Base-by-base conservation (phyloP, 176 grass and related monocot species). In the Hyparrhenia diplandra region DNA sequence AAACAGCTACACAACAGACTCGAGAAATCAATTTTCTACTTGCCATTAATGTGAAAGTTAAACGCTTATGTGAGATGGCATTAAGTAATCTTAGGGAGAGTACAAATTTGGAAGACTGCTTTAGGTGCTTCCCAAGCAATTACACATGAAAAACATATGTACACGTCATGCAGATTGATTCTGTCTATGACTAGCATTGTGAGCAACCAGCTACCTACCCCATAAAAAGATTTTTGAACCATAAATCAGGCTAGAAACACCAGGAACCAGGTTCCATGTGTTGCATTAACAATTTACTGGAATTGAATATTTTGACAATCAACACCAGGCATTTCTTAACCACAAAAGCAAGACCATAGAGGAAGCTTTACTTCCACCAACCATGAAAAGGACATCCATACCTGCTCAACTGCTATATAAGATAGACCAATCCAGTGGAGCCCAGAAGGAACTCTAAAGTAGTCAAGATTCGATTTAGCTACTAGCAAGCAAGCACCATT, bases 321-420 rank as follows among this genome's bases (percentile, higher is more conserved):
- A 8, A 67, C 16, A 25, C 40, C 8, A 75, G 10, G 41, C 35
- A 88, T 68, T 74, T 69, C 37, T 69, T 13, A 31, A 81, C 36
- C 76, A 81, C 7, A 23, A 74, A 68, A 75, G 18, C 54, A 52
- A 83, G 18, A 45, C 1, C 34, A 78, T 10, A 24, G 28, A 27
- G 20, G 60, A 73, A 75, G 27, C 13, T 57, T 81, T 71, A 71
- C 21, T 49, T 67, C 40, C 52, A 37, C 79, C 82, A 69, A 80
- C 69, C 10, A 67, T 69, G 61, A 88, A 84, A 66, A 74, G 2
- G 36, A 74, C 73, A 41, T 5, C 1, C 67, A 72, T 55, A 65
- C 75, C 6, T 73, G 30, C 60, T 49, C 49, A 82, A 52, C 64
- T 51, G 61, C 65, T 77, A 54, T n/a, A 29, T 42, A 24, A 64